These are phyloP conservation scores for Triticum aestivum DNA, from an alignment of 176 grass and related monocot species.

Conservation along the genomic window DNA sequence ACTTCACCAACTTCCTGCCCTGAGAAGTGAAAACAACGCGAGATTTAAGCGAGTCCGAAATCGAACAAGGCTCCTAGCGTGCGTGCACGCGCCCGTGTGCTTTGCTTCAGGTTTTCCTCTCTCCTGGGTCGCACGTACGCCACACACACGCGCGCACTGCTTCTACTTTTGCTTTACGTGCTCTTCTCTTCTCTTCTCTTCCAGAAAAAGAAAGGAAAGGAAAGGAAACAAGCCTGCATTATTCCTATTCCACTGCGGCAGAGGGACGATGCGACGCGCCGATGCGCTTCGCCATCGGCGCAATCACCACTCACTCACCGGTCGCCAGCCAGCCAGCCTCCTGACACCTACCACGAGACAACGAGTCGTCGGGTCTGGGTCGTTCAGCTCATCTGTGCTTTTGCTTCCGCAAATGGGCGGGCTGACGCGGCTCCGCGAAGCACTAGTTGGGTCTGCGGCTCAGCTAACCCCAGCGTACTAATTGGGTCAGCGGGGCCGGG, in stretches of 20 bases:
- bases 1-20: background rate
- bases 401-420: background rate
- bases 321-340: too few species aligned
- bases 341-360: too few species aligned
- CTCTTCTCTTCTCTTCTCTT: too few species aligned
- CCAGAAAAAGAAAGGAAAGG: background rate
- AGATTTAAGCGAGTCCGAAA: background rate
- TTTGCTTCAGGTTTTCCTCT: conserved; percentile 28
- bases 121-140: background rate
- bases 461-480: conserved; percentile 6
- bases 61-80: background rate
- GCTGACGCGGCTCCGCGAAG: background rate
- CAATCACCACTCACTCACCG: background rate
- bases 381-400: background rate
- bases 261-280: background rate
- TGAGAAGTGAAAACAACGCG: background rate
- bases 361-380: background rate
- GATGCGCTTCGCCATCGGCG: background rate
- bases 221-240: background rate
- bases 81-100: conserved; percentile 1
- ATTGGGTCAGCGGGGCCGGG: background rate
- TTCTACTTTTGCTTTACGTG: background rate
- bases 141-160: too few species aligned
- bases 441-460: conserved; percentile 1
- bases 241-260: background rate